Conservation (phyloP, 768 basidiomycete genomes). For the Pisolithus orientalis region DNA sequence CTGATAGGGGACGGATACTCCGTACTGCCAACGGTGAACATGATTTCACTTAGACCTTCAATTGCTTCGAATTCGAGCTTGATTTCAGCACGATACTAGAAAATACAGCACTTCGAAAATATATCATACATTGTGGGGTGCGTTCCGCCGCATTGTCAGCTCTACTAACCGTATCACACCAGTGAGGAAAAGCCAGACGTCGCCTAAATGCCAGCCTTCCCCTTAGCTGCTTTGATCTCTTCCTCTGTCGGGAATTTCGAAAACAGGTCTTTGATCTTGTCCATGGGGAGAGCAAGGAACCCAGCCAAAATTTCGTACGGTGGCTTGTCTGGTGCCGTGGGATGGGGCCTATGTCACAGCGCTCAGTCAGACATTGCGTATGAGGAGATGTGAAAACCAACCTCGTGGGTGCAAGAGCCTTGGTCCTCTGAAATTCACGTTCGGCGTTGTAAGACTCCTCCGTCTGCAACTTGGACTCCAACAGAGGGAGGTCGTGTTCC, state of each 20-base stretch:
- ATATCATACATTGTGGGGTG: too few relatives aligned
- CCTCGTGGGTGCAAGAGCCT: constrained; percentile 60
- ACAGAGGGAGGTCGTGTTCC: constrained; percentile 45
- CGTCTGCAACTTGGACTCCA: constrained; percentile 42
- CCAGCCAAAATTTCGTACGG: constrained; percentile 56
- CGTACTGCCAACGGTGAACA: too few relatives aligned
- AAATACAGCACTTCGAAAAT: too few relatives aligned
- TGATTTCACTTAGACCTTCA: too few relatives aligned
- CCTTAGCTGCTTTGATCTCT: constrained; percentile 33
- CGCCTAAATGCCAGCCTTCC: background rate
- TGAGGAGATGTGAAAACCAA: constrained; percentile 17
- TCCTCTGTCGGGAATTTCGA: constrained; percentile 49
- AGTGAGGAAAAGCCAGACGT: too few relatives aligned
- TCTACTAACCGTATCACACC: too few relatives aligned
- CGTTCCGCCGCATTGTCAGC: too few relatives aligned
- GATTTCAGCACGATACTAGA: too few relatives aligned
- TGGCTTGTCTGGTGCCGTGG: constrained; percentile 45
- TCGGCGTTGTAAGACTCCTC: constrained; percentile 43
- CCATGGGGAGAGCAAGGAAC: constrained; percentile 49
- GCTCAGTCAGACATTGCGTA: background rate
- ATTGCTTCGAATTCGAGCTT: too few relatives aligned
- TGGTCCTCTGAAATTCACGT: constrained; percentile 44
- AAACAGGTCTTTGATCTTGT: constrained; percentile 54
- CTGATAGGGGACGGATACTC: too few relatives aligned
- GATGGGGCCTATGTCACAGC: constrained; percentile 37